A percentile compares a stretch with the other conserved stretches of the same genome.
Evolutionary conservation across 441 rosid genomes (phyloP).

Genomic region (Adansonia madagascariensis): DNA sequence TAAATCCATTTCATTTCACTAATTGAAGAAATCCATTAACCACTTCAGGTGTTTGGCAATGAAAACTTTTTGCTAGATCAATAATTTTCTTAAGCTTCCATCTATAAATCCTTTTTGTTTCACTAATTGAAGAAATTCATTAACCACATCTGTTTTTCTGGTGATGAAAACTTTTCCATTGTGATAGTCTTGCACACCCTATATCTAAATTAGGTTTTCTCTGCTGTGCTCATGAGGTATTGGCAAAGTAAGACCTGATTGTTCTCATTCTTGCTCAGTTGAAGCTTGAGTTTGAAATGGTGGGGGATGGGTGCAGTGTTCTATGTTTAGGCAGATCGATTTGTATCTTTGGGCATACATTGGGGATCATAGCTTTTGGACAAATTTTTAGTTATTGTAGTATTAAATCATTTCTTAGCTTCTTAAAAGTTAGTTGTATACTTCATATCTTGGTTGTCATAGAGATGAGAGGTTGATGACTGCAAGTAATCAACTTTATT

Average conservation of each 20-base stretch:
- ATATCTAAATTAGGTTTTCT: background rate
- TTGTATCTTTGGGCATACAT: background rate
- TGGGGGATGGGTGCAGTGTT: background rate
- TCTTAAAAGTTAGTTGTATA: background rate
- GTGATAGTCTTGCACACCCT: background rate
- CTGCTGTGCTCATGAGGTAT: background rate
- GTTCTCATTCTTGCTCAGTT: background rate
- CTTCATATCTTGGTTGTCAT: background rate
- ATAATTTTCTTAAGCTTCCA: background rate
- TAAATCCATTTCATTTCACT: background rate
- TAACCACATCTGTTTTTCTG: background rate
- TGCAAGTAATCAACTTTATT: background rate
- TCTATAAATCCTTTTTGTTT: background rate
- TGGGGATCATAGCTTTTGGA: background rate
- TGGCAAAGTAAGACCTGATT: background rate
- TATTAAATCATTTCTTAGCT: background rate
- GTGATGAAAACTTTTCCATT: background rate
- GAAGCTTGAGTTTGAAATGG: background rate
- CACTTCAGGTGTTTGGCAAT: background rate
- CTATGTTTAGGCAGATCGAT: background rate
- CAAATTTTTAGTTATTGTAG: background rate
- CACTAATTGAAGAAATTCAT: background rate
- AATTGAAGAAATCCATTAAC: background rate
- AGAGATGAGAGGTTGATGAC: constrained; percentile 6
- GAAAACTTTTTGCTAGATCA: background rate